phyloP scores from a whole-genome alignment of 495 filamentous ascomycete genomes.

The Chaetomium tenue region DNA sequence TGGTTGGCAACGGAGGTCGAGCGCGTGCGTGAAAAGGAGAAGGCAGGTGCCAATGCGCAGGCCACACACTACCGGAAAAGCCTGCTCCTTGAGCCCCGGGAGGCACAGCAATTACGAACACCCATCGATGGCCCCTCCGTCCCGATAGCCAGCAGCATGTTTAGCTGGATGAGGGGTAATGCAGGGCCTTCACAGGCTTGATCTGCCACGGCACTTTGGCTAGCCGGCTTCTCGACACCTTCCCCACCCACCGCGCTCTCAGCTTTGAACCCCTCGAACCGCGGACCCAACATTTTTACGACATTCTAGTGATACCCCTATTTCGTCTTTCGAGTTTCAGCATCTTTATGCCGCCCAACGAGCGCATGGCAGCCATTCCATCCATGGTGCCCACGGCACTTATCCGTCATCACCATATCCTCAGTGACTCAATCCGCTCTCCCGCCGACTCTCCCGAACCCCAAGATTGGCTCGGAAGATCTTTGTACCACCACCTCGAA shows the following conservation, averaged over 20 bases:
- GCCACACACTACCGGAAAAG: slow-evolving; percentile 83
- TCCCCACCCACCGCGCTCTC: neutral
- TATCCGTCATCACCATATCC: neutral
- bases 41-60: slow-evolving; percentile 65
- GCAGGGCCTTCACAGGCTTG: slow-evolving; percentile 24
- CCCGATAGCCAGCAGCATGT: slow-evolving; percentile 30
- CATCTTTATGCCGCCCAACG: neutral
- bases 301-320: slow-evolving; percentile 23
- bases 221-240: neutral
- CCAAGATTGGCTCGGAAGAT: neutral
- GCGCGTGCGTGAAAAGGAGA: slow-evolving; percentile 74
- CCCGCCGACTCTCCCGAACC: neutral
- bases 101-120: slow-evolving; percentile 51
- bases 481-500: neutral
- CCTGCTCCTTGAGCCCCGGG: slow-evolving; percentile 81
- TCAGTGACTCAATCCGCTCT: neutral
- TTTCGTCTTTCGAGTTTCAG: slow-evolving; percentile 14
- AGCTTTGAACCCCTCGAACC: neutral
- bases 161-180: slow-evolving; percentile 37
- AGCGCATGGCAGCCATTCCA: neutral
- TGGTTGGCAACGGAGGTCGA: slow-evolving; percentile 87
- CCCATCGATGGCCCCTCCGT: slow-evolving; percentile 45
- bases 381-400: no score
- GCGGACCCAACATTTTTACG: slow-evolving; percentile 1
- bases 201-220: neutral